Conservation (phyloP, 1,139 yeast genomes). For the Debaryomyces sp. region DNA sequence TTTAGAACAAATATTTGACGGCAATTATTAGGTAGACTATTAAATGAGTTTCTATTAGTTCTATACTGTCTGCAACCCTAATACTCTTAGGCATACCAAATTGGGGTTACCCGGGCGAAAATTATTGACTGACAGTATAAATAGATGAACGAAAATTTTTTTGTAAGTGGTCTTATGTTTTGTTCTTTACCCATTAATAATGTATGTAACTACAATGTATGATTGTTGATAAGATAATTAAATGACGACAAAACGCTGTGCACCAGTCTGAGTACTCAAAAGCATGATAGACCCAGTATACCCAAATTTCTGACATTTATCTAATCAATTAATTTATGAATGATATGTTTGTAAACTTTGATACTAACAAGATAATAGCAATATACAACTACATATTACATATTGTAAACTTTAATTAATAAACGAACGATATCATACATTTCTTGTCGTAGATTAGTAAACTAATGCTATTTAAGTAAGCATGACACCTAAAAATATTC, state of each 20-base stretch:
- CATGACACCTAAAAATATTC: background rate
- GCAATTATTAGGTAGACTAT: background rate
- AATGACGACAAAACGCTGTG: constrained; percentile 54
- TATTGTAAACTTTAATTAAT: no score
- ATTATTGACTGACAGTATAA: background rate
- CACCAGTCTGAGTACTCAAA: constrained; percentile 55
- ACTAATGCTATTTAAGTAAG: no score
- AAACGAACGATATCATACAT: no score
- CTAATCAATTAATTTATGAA: background rate
- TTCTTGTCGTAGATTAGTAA: background rate
- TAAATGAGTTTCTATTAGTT: background rate
- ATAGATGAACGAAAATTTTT: background rate
- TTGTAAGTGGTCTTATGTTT: background rate
- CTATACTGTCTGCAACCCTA: background rate
- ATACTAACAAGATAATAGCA: constrained; percentile 2
- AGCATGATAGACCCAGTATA: constrained; percentile 51
- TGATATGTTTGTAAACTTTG: no score
- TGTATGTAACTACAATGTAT: constrained; percentile 6
- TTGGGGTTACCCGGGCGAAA: constrained; percentile 4
- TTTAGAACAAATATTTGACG: background rate
- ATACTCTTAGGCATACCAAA: background rate
- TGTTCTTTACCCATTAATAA: background rate
- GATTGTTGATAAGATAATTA: constrained; percentile 10
- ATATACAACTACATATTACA: background rate
- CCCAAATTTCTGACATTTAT: constrained; percentile 47